phyloP scores from a whole-genome alignment of 805 yeast species.

The Metschnikowia arizonensis region DNA sequence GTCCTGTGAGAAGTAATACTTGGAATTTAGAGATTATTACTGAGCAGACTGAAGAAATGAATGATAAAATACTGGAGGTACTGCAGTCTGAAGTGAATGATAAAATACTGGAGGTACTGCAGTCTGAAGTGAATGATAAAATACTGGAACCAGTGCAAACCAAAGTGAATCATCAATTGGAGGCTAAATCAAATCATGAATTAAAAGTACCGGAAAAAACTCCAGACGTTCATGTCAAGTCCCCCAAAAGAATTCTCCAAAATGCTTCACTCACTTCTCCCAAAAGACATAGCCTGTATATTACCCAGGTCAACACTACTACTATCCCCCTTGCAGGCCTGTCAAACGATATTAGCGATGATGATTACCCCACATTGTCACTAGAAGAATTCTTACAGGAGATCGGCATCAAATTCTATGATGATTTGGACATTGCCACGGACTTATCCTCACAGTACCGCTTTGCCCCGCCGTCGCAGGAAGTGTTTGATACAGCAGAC shows the following conservation, averaged over 20 bases:
- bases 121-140: neutral
- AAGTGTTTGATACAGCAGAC: conserved; percentile 21
- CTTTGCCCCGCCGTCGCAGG: conserved; percentile 12
- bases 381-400: conserved; percentile 37
- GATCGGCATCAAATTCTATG: conserved; percentile 42
- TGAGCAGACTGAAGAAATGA: neutral
- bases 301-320: conserved; percentile 4
- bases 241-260: neutral
- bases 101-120: neutral
- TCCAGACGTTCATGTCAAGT: no score
- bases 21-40: conserved; percentile 1
- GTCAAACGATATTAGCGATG: conserved; percentile 14
- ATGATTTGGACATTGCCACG: conserved; percentile 39
- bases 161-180: neutral
- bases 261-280: conserved; percentile 1
- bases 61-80: neutral
- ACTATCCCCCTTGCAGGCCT: conserved; percentile 10
- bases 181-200: no score
- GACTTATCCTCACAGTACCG: conserved; percentile 24
- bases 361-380: conserved; percentile 31
- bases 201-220: no score
- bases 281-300: conserved; percentile 7
- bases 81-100: neutral
- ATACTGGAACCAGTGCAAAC: neutral
- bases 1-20: neutral